A percentile compares a stretch with the other conserved stretches of the same genome.
phyloP scores from a whole-genome alignment of 768 basidiomycete species.

The Sporobolomyces phaffii region DNA sequence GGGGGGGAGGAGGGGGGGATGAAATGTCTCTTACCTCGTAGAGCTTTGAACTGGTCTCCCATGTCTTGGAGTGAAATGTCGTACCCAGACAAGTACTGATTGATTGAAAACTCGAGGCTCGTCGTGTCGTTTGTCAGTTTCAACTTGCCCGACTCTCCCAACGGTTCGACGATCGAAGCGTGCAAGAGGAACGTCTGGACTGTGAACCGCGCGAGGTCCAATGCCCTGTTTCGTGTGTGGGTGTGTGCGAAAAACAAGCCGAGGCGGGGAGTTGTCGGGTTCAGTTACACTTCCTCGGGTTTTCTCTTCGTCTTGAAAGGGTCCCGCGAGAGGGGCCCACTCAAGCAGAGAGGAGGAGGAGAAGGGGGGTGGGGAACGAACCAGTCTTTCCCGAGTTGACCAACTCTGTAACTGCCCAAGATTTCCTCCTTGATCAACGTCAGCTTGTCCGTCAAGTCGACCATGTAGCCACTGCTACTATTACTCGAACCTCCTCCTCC shows the following conservation, averaged over 20 bases:
- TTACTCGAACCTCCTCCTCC: background rate
- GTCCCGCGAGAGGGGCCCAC: too few relatives aligned
- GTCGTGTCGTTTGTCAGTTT: slow-evolving; percentile 95
- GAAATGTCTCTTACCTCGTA: slow-evolving; percentile 52
- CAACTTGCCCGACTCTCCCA: slow-evolving; percentile 87
- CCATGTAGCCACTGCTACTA: slow-evolving; percentile 77
- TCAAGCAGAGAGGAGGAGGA: too few relatives aligned
- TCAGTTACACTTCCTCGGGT: too few relatives aligned
- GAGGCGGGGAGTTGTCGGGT: too few relatives aligned
- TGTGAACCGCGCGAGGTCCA: slow-evolving; percentile 66
- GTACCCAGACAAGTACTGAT: slow-evolving; percentile 57
- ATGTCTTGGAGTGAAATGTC: slow-evolving; percentile 61
- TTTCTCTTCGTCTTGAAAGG: too few relatives aligned
- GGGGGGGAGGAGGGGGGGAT: background rate
- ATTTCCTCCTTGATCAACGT: slow-evolving; percentile 72
- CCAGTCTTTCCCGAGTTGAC: slow-evolving; percentile 70
- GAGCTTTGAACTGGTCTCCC: slow-evolving; percentile 76
- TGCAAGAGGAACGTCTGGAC: slow-evolving; percentile 85
- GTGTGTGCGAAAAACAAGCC: too few relatives aligned
- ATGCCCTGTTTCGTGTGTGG: slow-evolving; percentile 51
- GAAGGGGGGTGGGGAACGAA: slow-evolving; percentile 46
- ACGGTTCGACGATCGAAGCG: slow-evolving; percentile 82
- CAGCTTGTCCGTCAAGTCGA: slow-evolving; percentile 82
- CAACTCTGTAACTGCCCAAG: slow-evolving; percentile 62
- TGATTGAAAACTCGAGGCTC: slow-evolving; percentile 85